Percentiles rank a stretch among this genome's conserved stretches.
These are phyloP conservation scores for Botrytis elliptica DNA, from an alignment of 2,329 filamentous ascomycete genomes.

Conservation along the genomic window DNA sequence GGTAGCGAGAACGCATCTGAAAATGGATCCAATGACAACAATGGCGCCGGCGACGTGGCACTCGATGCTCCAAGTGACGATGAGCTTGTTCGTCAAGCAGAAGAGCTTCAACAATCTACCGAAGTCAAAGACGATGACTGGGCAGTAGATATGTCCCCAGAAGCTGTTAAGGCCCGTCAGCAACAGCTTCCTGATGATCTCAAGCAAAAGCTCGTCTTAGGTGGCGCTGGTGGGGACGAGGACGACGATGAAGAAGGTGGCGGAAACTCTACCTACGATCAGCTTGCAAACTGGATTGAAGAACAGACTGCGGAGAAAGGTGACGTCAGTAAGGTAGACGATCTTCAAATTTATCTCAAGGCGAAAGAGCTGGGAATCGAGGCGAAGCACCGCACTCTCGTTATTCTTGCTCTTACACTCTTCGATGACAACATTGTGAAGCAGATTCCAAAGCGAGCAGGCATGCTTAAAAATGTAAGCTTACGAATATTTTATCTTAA, in stretches of 20 bases:
- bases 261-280: conserved; percentile 77
- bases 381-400: conserved; percentile 86
- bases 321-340: conserved; percentile 74
- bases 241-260: conserved; percentile 77
- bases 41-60: conserved; percentile 47
- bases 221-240: conserved; percentile 71
- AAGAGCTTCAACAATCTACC: conserved; percentile 66
- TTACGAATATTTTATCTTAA: background rate
- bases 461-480: conserved; percentile 82
- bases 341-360: conserved; percentile 92
- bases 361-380: conserved; percentile 95
- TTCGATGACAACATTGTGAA: conserved; percentile 88
- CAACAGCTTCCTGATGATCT: conserved; percentile 92
- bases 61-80: conserved; percentile 81
- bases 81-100: conserved; percentile 77
- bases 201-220: conserved; percentile 84
- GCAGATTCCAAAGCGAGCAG: conserved; percentile 80
- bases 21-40: conserved; percentile 48
- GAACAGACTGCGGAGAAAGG: conserved; percentile 69
- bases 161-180: conserved; percentile 90
- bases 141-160: conserved; percentile 95
- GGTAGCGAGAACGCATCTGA: conserved; percentile 67
- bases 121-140: conserved; percentile 84
- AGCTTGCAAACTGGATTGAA: conserved; percentile 90
- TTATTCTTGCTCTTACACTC: conserved; percentile 88